These are phyloP conservation scores for Pontederia paniculata DNA, from an alignment of 176 grass and related monocot species.

Conservation along the genomic window DNA sequence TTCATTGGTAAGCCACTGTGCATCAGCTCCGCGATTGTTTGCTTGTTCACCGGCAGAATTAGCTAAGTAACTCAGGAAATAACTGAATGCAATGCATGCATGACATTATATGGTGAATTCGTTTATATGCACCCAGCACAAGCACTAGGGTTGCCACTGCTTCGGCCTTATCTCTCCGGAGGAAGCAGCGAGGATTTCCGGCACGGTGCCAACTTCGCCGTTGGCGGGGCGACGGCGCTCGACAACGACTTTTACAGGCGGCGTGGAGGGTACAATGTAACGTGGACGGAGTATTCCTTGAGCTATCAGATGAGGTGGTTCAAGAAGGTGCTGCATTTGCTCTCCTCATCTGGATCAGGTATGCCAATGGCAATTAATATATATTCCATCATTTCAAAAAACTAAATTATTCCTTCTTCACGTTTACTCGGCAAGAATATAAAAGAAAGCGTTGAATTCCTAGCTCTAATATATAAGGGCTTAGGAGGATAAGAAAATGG, in stretches of 20 bases:
- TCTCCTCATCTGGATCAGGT: constrained; percentile 12
- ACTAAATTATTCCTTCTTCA: too few relatives aligned
- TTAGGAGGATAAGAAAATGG: too few relatives aligned
- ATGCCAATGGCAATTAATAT: too few relatives aligned
- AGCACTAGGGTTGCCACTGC: constrained; percentile 13
- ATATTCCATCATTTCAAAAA: too few relatives aligned
- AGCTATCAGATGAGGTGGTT: constrained; percentile 69
- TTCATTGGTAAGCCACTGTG: constrained; percentile 40
- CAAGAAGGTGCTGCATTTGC: constrained; percentile 33
- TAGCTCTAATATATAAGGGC: too few relatives aligned
- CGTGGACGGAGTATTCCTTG: constrained; percentile 39
- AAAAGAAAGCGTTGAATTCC: too few relatives aligned
- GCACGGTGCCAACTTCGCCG: constrained; percentile 73
- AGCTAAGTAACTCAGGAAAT: too few relatives aligned
- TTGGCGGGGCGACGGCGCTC: constrained; percentile 64
- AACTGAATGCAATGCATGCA: too few relatives aligned
- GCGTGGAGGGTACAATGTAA: constrained; percentile 29
- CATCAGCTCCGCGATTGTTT: too few relatives aligned
- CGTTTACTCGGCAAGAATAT: too few relatives aligned
- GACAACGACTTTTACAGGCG: constrained; percentile 42
- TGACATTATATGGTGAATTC: too few relatives aligned
- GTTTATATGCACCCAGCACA: constrained; percentile 12
- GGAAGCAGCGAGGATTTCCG: constrained; percentile 26
- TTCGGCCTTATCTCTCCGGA: constrained; percentile 39
- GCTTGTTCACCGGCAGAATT: too few relatives aligned